Conservation (phyloP, 768 basidiomycete genomes). For the Ephemerocybe angulata region DNA sequence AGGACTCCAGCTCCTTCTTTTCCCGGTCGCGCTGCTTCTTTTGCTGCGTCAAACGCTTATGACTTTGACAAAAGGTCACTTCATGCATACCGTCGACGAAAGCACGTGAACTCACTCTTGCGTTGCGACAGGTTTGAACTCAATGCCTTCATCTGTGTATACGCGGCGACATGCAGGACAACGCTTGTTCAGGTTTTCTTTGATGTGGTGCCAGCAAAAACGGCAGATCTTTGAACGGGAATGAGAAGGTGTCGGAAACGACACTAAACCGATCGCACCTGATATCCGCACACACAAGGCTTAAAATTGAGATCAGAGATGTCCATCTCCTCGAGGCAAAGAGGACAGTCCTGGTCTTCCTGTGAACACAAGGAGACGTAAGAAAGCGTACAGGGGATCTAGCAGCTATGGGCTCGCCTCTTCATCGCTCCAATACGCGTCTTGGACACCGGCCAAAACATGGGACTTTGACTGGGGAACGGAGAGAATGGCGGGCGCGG, state of each 20-base stretch:
- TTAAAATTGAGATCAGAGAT: constrained; percentile 98
- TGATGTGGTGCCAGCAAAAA: constrained; percentile 99
- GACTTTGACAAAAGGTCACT: constrained; percentile 44
- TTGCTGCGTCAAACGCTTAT: constrained; percentile 91
- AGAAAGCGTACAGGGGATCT: constrained; percentile 10
- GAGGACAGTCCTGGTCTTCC: constrained; percentile 97
- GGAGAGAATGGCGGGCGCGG: constrained; percentile 70
- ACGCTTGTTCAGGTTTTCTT: constrained; percentile 90
- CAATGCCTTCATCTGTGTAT: constrained; percentile 89
- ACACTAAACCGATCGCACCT: constrained; percentile 45
- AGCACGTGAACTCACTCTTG: constrained; percentile 74
- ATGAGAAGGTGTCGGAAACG: constrained; percentile 2
- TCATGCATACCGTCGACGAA: constrained; percentile 13
- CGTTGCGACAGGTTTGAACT: constrained; percentile 91
- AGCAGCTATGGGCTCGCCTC: constrained; percentile 37
- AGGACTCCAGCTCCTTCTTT: constrained; percentile 87
- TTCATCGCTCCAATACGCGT: constrained; percentile 97
- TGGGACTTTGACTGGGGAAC: constrained; percentile 78
- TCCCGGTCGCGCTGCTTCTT: constrained; percentile 95
- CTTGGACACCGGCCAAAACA: constrained; percentile 85
- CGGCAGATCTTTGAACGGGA: constrained; percentile 78
- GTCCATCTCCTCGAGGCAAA: constrained; percentile 99
- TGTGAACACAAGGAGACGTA: constrained; percentile 27
- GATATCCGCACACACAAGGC: constrained; percentile 98
- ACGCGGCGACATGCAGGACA: constrained; percentile 95